Evolutionary conservation across 495 filamentous ascomycete genomes (phyloP).

Genomic region (Xylaria cubensis): DNA sequence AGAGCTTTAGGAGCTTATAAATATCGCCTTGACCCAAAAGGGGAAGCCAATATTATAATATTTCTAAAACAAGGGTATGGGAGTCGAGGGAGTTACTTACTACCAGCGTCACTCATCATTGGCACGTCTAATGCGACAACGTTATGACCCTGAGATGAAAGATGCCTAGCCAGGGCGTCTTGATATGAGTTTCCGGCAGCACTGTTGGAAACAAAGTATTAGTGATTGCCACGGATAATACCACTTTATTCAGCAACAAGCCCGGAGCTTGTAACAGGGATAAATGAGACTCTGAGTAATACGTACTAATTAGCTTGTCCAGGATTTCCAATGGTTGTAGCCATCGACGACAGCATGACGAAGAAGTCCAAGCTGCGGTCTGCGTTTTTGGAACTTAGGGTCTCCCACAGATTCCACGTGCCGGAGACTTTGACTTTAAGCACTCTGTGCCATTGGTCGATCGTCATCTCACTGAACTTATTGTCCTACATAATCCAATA

Average conservation of each 20-base stretch:
- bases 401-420: neutral
- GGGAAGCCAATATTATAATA: too few species aligned
- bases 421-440: neutral
- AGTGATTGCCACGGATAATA: neutral
- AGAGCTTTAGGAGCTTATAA: neutral
- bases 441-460: neutral
- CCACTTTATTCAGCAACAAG: neutral
- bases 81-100: neutral
- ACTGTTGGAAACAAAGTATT: neutral
- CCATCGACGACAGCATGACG: neutral
- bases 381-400: neutral
- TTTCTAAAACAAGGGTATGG: too few species aligned
- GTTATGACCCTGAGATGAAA: neutral
- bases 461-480: neutral
- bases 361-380: neutral
- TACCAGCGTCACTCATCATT: neutral
- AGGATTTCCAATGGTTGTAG: neutral
- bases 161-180: neutral
- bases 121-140: conserved; percentile 2
- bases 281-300: neutral
- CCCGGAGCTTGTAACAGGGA: neutral
- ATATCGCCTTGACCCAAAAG: neutral
- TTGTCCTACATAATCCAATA: neutral
- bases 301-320: neutral
- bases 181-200: neutral